Conservation (phyloP, 1,139 yeast species). For the Geotrichum bryndzae region DNA sequence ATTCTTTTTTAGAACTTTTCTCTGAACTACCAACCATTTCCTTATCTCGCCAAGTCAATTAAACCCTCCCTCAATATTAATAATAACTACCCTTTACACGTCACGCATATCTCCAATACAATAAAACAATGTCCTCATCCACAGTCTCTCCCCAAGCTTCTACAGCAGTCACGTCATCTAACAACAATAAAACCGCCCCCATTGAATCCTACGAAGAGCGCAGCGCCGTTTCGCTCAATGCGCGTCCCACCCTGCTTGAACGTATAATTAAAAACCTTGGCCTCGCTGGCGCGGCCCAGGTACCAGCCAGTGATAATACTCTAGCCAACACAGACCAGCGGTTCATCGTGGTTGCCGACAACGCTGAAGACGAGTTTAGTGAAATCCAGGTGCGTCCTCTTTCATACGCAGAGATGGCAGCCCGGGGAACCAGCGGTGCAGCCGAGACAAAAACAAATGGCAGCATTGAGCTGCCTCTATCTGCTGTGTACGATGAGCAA, state of each 20-base stretch:
- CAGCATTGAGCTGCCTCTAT: not conserved
- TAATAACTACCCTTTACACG: not conserved
- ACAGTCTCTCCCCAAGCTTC: not conserved
- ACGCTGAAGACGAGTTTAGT: conserved; percentile 40
- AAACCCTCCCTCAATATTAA: not conserved
- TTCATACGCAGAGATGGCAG: conserved; percentile 50
- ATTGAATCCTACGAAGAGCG: not conserved
- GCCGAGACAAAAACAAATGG: conserved; percentile 1
- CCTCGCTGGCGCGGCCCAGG: not conserved
- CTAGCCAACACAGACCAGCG: conserved; percentile 1
- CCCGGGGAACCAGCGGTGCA: conserved; percentile 17
- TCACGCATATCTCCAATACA: not conserved
- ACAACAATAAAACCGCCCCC: not conserved
- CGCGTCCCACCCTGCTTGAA: not conserved
- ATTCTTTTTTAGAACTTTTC: not conserved
- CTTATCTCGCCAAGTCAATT: not conserved
- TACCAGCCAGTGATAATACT: not conserved
- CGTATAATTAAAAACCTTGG: not conserved
- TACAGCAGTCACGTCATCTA: not conserved
- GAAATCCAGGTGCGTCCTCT: conserved; percentile 42
- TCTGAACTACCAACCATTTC: not conserved
- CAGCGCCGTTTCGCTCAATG: not conserved
- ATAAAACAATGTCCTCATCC: not conserved
- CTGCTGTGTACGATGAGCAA: conserved; percentile 1
- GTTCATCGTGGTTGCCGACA: conserved; percentile 18